Evolutionary conservation across 1,284 basidiomycete species (phyloP), one percentile per base, ranked within the genome.

Genomic region (Pholiota adiposa): DNA sequence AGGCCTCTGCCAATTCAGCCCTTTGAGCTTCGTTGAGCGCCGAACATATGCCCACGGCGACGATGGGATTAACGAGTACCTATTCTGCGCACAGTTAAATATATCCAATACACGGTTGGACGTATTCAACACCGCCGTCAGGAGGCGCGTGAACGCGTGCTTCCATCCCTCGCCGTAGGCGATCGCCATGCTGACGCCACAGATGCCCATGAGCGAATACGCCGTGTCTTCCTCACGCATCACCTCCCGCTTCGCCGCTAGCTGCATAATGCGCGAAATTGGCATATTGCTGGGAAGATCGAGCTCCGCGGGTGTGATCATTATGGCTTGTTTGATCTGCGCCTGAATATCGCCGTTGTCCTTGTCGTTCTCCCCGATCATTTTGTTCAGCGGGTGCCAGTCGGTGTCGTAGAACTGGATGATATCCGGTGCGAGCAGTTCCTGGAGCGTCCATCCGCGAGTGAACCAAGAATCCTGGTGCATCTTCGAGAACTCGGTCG

Each of bases 371-470:
- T 3, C 29, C 4, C 29, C 36, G 14, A 38, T n/a, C 4, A 12
- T 14, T n/a, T 38, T 11, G 36, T 38, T 38, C 6, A 38, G 14
- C 12, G 36, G 36, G 4, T 38, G 4, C 36, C 36, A 38, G 9
- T 7, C 14, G 36, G 36, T 7, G 14, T 38, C 14, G 36, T 60
- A 56, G 27, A 60, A 56, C 27, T 53, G 51, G 12, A 56, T 33
- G 19, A 31, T 34, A 7, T 51, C 43, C 2, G 59, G 54, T 11
- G 54, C 54, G 19, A 53, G 23, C 8, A 54, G 46, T 23, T 59
- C 58, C n/a, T 59, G 58, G 3, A 59, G 27, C 2, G 58, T 59
- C 58, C 58, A 59, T 44, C 58, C 58, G 2, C 58, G 52, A 9
- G 52, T 59, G 23, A 59, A 59, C 58, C 58, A 59, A 7, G 46